Conservation (phyloP, 1,139 yeast species). For the Protomyces gravidus region DNA sequence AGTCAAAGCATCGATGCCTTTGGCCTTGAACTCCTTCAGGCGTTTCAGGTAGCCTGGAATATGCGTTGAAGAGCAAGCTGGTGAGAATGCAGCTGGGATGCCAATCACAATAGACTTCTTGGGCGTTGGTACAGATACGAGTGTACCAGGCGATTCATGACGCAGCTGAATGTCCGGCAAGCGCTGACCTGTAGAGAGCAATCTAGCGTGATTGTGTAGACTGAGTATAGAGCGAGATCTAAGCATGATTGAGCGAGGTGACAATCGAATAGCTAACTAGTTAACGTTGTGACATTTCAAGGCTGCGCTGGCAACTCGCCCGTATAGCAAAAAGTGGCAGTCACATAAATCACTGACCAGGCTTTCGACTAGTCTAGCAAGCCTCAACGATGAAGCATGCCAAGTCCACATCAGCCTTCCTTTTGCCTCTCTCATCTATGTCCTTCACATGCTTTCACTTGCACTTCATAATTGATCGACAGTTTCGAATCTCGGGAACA, state of each 20-base stretch:
- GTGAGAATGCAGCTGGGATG: constrained; percentile 88
- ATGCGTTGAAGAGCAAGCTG: constrained; percentile 71
- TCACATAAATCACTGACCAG: no score
- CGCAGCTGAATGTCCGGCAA: constrained; percentile 15
- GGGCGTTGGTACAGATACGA: constrained; percentile 16
- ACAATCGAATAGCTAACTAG: no score
- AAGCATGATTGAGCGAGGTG: background rate
- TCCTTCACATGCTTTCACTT: no score
- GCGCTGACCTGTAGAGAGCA: constrained; percentile 4
- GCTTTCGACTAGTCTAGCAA: no score
- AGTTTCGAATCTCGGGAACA: no score
- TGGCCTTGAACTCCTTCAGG: constrained; percentile 51
- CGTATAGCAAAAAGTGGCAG: no score
- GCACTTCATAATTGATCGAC: no score
- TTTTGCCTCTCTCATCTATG: no score
- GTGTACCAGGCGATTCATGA: constrained; percentile 7
- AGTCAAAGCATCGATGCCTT: constrained; percentile 58
- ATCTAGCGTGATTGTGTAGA: background rate
- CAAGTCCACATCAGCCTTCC: no score
- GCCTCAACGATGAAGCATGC: no score
- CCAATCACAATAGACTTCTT: constrained; percentile 27
- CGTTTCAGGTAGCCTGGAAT: constrained; percentile 68
- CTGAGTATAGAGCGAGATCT: background rate
- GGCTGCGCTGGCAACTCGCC: no score
- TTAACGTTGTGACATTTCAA: no score